A percentile compares a stretch with the other conserved stretches of the same genome.
Evolutionary conservation across 2,329 filamentous ascomycete species (phyloP).

Genomic region (Nothomitra cinnamomea): DNA sequence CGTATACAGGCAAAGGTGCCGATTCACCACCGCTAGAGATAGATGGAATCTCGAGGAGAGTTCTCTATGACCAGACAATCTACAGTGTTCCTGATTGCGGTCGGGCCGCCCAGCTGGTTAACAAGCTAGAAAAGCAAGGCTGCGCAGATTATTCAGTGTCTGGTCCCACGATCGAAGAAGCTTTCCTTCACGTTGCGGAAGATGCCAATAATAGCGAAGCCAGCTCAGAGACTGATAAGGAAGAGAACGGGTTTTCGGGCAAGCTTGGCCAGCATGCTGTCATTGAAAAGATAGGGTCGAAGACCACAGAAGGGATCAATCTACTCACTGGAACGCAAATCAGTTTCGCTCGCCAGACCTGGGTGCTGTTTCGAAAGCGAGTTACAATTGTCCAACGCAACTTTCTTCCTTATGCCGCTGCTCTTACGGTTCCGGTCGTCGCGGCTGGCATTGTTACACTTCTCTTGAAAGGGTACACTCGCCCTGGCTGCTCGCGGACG

Average conservation of each 20-base stretch:
- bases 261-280: neutral
- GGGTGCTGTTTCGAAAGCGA: slow-evolving; percentile 63
- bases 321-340: slow-evolving; percentile 54
- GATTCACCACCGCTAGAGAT: slow-evolving; percentile 23
- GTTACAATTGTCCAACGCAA: slow-evolving; percentile 62
- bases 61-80: slow-evolving; percentile 51
- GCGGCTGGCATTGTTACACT: slow-evolving; percentile 44
- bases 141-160: slow-evolving; percentile 70
- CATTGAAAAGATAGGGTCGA: slow-evolving; percentile 9
- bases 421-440: slow-evolving; percentile 60
- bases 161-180: slow-evolving; percentile 81
- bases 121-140: slow-evolving; percentile 45
- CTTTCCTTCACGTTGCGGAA: slow-evolving; percentile 73
- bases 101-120: slow-evolving; percentile 55
- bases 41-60: slow-evolving; percentile 31
- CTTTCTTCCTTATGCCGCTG: slow-evolving; percentile 57
- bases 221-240: slow-evolving; percentile 10
- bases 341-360: slow-evolving; percentile 50
- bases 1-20: slow-evolving; percentile 37
- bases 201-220: slow-evolving; percentile 37
- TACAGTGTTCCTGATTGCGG: slow-evolving; percentile 55
- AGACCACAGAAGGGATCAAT: slow-evolving; percentile 18
- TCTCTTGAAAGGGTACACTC: slow-evolving; percentile 18
- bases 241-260: slow-evolving; percentile 6
- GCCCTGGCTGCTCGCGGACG: slow-evolving; percentile 19